Evolutionary conservation across 495 filamentous ascomycete genomes (phyloP).

Genomic region (Penicillium arizonense): DNA sequence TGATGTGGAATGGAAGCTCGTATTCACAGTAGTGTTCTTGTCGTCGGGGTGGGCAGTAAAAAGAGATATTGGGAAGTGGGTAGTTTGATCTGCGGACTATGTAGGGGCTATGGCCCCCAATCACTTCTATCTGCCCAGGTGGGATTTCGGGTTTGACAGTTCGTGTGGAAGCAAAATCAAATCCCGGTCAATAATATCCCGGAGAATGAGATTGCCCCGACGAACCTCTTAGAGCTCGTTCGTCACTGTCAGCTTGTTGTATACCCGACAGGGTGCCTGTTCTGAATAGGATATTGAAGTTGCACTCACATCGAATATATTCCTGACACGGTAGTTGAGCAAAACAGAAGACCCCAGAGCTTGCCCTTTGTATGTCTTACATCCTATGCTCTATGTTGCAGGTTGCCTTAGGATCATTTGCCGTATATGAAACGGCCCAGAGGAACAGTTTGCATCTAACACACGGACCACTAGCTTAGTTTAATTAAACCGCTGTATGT

Average conservation of each 20-base stretch:
- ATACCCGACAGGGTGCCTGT: neutral
- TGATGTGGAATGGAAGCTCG: neutral
- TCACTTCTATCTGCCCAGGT: neutral
- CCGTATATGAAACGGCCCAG: neutral
- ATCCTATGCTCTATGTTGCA: neutral
- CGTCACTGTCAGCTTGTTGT: neutral
- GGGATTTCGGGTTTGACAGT: constrained; percentile 1
- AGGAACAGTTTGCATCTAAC: neutral
- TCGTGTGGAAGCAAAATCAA: neutral
- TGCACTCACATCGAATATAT: neutral
- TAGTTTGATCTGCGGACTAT: neutral
- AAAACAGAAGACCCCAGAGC: too few species aligned
- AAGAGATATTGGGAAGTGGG: neutral
- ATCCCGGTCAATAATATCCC: neutral
- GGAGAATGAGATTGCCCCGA: neutral
- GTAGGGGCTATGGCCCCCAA: neutral
- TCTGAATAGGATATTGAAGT: neutral
- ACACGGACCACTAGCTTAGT: neutral
- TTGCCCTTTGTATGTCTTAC: neutral
- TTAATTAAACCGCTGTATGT: neutral
- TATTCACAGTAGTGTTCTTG: neutral
- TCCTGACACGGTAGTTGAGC: neutral
- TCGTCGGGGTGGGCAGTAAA: neutral
- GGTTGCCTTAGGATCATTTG: neutral
- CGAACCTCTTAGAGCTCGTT: neutral